Base-by-base conservation (phyloP, 1,139 yeast species). In the Hemisphaericaspora subhashii region DNA sequence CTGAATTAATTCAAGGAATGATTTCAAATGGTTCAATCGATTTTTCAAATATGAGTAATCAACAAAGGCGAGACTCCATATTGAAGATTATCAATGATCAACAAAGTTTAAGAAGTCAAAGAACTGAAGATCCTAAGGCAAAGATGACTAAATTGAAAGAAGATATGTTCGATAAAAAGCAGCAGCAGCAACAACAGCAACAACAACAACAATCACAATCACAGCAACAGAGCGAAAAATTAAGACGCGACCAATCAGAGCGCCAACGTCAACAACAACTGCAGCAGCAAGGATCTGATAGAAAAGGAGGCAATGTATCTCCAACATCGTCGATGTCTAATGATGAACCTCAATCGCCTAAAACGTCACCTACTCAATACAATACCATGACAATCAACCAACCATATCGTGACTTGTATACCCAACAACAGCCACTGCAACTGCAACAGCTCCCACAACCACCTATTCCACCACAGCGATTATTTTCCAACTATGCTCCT, bases 341-440 rank as follows among this genome's bases (percentile, higher is more conserved):
- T 5, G 74, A 68, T 17, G 68, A 66, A 32, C 68, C 73, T 0
- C 74, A 68, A 37, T 68, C 74, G 5, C 77, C 77, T 1, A 69
- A 64, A 33, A 64, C 74, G 0, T 67, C 74, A 1, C 74, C 74
- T 0, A 49, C 47, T 7, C 40, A 52, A 10, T 59, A 48, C n/a
- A n/a, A n/a, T 40, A 48, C 51, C 32, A 48, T 52, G 14, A 48
- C 49, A 20, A 33, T 30, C 12, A 34, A 33, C 18, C 41, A 44
- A 24, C 35, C 41, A 16, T 40, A 33, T 25, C 24, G 26, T 10
- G 28, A 33, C 11, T 9, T 20, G 6, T 35, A 35, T 21, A 37
- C 44, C 10, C 52, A 45, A 25, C 42, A 39, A 24, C 49, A 39
- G 15, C 45, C 38, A 17, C 46, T 15, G 15, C 36, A 33, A 18